A percentile compares a stretch with the other conserved stretches of the same genome.
Evolutionary conservation across 139 green algal genomes (phyloP).

Genomic region (Closterium sp.): DNA sequence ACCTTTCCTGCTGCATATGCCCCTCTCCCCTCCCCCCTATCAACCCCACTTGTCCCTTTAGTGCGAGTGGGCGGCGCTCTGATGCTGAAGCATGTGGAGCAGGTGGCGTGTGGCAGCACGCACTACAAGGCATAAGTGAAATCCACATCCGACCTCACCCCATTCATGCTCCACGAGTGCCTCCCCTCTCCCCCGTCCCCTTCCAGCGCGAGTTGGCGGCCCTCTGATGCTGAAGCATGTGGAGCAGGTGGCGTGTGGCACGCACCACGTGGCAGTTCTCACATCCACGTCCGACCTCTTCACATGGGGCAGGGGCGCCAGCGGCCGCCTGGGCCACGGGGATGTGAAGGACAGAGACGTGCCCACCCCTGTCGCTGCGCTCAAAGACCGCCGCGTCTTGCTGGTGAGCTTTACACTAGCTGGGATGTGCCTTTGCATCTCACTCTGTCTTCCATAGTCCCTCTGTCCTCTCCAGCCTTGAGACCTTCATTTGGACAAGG

Average conservation of each 20-base stretch:
- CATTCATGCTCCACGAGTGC: not conserved
- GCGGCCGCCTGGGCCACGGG: slow-evolving; percentile 29
- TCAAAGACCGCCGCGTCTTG: slow-evolving; percentile 20
- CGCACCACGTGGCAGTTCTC: slow-evolving; percentile 25
- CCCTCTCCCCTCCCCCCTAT: not conserved
- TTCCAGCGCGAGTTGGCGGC: slow-evolving; percentile 26
- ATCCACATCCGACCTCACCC: not conserved
- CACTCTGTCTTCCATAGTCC: not conserved
- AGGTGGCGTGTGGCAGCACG: slow-evolving; percentile 43
- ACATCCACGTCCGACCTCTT: slow-evolving; percentile 16
- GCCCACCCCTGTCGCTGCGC: slow-evolving; percentile 26
- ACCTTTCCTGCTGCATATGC: not conserved
- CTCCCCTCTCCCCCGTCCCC: not conserved
- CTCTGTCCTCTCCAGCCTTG: not conserved
- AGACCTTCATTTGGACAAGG: not conserved
- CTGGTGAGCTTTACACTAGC: slow-evolving; percentile 2
- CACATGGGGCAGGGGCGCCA: slow-evolving; percentile 46
- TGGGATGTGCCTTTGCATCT: too few species aligned
- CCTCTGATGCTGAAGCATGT: slow-evolving; percentile 27
- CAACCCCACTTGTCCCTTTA: too few species aligned
- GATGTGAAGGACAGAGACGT: slow-evolving; percentile 29
- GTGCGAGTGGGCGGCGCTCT: slow-evolving; percentile 24
- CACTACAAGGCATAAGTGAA: slow-evolving; percentile 18
- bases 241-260: slow-evolving; percentile 44
- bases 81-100: slow-evolving; percentile 33